These are phyloP conservation scores for Venturia asperata DNA, from an alignment of 2,329 filamentous ascomycete genomes.

Conservation along the genomic window DNA sequence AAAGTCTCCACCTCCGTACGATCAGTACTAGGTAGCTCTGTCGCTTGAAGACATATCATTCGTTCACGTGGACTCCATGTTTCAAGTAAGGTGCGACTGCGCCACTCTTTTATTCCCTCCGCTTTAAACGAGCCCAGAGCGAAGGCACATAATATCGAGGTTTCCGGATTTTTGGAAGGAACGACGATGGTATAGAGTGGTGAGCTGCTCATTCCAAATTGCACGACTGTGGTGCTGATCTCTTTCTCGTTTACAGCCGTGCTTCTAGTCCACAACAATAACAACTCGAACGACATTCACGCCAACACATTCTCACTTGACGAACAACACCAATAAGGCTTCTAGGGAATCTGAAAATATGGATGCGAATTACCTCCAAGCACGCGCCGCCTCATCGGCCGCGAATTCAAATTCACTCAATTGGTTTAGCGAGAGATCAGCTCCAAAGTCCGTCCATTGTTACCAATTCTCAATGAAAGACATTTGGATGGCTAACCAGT, in stretches of 20 bases:
- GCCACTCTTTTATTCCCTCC: background rate
- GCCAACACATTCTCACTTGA: background rate
- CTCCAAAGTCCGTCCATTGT: background rate
- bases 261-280: background rate
- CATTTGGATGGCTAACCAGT: background rate
- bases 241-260: too few species aligned
- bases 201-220: background rate
- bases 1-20: background rate
- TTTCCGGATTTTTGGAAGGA: background rate
- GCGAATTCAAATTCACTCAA: background rate
- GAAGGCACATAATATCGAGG: background rate
- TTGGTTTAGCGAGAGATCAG: background rate
- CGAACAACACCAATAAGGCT: background rate
- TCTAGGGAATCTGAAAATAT: background rate
- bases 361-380: conserved; percentile 3
- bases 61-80: background rate
- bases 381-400: background rate
- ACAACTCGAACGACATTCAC: background rate
- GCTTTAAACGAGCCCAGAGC: background rate
- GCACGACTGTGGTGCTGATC: too few species aligned
- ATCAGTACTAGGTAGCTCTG: background rate
- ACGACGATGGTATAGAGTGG: background rate
- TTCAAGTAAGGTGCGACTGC: conserved; percentile 2
- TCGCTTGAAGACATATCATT: background rate
- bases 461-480: background rate